Base-by-base conservation (phyloP, 2,329 filamentous ascomycete genomes). In the Pseudopyricularia javanii region DNA sequence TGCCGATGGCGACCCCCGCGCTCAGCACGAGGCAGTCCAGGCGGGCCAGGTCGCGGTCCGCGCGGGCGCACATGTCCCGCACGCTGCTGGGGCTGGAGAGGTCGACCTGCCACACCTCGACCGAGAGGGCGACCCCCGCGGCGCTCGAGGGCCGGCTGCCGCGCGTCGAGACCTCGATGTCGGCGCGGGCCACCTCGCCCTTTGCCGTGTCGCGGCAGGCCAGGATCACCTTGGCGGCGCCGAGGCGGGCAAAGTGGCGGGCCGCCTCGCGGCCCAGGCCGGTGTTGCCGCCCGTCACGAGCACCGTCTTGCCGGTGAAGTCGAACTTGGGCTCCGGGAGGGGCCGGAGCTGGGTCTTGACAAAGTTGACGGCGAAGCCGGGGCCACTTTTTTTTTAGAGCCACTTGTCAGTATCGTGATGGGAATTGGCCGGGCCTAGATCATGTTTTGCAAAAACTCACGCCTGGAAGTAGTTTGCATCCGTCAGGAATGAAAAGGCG, bases 31-130 rank as follows among this genome's bases (percentile, higher is more conserved):
- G 55, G 3, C 66, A 62, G 54, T 75, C 73, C 17, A 75, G 58
- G 9, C 74, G 61, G 4, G 67, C 64, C 30, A 75, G 59, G 45
- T 56, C 55, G 6, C 8, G n/a, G 3, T 54, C 55, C 7, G 58
- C 63, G 15, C 62, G 59, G 7, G 35, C 20, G 48, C 58, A 60
- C 54, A 82, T 79, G 1, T 60, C 62, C 50, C 65, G 61, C 35
- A 79, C 68, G 32, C 69, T 74, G 3, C 68, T 67, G 57, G 74
- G 75, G 17, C 65, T 70, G 14, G 58, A 59, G 57, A 79, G 67
- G 58, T 80, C 76, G 4, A 80, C 58, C 11, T 65, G 52, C 75
- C 75, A 80, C 12, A 78, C 73, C 45, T 77, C 65, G 32, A 76
- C 61, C 3, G 54, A 59, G 9, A 33, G 30, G 47, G 17, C 24